Evolutionary conservation across 305 asterid genomes (phyloP).

Genomic region (Fraxinus floribunda): DNA sequence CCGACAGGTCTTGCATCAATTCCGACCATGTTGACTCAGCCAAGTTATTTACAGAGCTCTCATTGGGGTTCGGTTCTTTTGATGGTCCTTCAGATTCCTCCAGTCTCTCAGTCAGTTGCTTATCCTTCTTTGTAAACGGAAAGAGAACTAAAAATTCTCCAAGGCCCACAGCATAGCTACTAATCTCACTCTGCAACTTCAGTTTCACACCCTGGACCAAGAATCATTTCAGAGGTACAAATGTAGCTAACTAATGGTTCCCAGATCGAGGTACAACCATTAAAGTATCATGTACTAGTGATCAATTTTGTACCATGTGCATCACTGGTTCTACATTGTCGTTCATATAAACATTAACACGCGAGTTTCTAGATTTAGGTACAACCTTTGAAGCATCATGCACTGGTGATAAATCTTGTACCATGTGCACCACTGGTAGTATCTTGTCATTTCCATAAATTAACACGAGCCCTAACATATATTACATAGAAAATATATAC

Average conservation of each 20-base stretch:
- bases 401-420: background rate
- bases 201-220: constrained; percentile 70
- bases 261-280: background rate
- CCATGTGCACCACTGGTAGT: background rate
- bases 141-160: constrained; percentile 72
- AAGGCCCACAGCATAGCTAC: constrained; percentile 39
- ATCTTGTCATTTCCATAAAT: background rate
- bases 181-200: constrained; percentile 50
- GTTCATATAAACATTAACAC: background rate
- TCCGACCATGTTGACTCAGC: constrained; percentile 76
- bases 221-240: background rate
- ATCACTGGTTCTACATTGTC: background rate
- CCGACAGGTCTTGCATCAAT: constrained; percentile 68
- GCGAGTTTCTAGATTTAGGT: background rate
- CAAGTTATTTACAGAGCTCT: constrained; percentile 35
- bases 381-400: background rate
- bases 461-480: background rate
- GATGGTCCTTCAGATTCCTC: constrained; percentile 37
- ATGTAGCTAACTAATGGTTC: background rate
- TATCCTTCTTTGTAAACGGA: constrained; percentile 64
- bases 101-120: constrained; percentile 33
- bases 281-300: background rate
- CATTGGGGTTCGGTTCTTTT: constrained; percentile 21
- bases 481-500: background rate
- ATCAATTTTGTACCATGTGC: background rate